phyloP scores from a whole-genome alignment of 805 yeast species.

The Starmerella bacillaris region DNA sequence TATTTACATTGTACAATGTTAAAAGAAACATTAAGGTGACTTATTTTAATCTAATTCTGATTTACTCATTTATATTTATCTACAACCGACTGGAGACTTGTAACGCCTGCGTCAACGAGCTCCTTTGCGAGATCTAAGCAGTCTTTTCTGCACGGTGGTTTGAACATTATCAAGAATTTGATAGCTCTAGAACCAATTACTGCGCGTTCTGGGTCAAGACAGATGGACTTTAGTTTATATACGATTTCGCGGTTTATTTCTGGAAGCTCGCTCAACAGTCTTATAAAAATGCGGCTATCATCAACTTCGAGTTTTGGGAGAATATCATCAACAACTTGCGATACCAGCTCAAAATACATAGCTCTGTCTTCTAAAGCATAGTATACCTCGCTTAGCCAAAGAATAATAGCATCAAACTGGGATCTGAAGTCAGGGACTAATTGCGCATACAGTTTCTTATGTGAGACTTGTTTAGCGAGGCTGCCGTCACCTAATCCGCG shows the following conservation, averaged over 20 bases:
- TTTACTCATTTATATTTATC: conserved; percentile 16
- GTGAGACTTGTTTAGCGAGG: conserved; percentile 31
- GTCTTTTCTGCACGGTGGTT: conserved; percentile 58
- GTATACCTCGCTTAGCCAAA: conserved; percentile 96
- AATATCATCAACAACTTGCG: conserved; percentile 52
- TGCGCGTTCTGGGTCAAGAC: conserved; percentile 70
- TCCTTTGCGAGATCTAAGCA: conserved; percentile 24
- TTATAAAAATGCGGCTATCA: conserved; percentile 63
- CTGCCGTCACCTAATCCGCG: conserved; percentile 40
- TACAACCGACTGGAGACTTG: conserved; percentile 18
- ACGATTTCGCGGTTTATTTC: conserved; percentile 46
- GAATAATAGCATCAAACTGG: conserved; percentile 57
- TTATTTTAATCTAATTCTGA: not conserved
- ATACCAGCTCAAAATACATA: conserved; percentile 67
- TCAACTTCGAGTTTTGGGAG: conserved; percentile 68
- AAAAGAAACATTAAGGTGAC: not conserved
- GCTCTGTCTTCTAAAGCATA: conserved; percentile 66
- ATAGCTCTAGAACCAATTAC: conserved; percentile 68
- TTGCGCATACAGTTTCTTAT: conserved; percentile 54
- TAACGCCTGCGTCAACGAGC: conserved; percentile 18
- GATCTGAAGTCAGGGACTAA: conserved; percentile 54
- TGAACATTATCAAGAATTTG: conserved; percentile 63
- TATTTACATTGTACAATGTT: not conserved
- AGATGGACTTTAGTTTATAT: conserved; percentile 46
- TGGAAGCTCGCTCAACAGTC: conserved; percentile 79